phyloP scores from a whole-genome alignment of 441 rosid genomes.

The Flueggea neowawraea region DNA sequence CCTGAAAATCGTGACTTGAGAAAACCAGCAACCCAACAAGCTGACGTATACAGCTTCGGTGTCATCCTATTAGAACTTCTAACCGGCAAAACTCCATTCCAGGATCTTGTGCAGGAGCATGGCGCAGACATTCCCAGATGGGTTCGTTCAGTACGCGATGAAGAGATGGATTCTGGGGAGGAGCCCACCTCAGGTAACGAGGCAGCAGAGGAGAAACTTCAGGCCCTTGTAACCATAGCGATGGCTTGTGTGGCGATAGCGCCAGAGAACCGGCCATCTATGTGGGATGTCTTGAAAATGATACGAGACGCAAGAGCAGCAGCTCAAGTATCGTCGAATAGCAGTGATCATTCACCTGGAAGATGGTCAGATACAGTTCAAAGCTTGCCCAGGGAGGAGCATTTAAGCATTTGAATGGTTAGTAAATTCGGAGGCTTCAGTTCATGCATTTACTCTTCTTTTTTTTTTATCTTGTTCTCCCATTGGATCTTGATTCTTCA shows the following conservation, averaged over 20 bases:
- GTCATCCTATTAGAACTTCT: constrained; percentile 83
- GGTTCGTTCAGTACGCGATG: constrained; percentile 82
- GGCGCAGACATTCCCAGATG: constrained; percentile 83
- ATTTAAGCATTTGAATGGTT: constrained; percentile 54
- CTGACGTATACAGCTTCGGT: constrained; percentile 95
- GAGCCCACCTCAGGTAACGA: constrained; percentile 78
- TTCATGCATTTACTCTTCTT: too few relatives aligned
- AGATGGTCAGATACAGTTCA: constrained; percentile 92
- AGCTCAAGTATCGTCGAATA: constrained; percentile 71
- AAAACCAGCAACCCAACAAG: constrained; percentile 60
- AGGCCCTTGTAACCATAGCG: constrained; percentile 66
- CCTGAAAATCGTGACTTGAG: constrained; percentile 66
- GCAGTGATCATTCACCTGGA: constrained; percentile 85
- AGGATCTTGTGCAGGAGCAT: constrained; percentile 83
- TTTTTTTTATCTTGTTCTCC: constrained; percentile 1
- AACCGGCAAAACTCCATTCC: constrained; percentile 87
- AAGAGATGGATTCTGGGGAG: constrained; percentile 81
- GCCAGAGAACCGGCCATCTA: constrained; percentile 69
- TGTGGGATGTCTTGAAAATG: constrained; percentile 85
- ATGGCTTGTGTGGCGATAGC: constrained; percentile 58
- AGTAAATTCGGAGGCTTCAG: constrained; percentile 6
- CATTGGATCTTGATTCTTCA: too few relatives aligned
- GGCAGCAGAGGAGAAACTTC: constrained; percentile 84
- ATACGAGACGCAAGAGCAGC: constrained; percentile 80
- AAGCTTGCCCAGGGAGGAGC: constrained; percentile 83